These are phyloP conservation scores for Suillus hirtellus DNA, from an alignment of 768 basidiomycete species.

Conservation along the genomic window DNA sequence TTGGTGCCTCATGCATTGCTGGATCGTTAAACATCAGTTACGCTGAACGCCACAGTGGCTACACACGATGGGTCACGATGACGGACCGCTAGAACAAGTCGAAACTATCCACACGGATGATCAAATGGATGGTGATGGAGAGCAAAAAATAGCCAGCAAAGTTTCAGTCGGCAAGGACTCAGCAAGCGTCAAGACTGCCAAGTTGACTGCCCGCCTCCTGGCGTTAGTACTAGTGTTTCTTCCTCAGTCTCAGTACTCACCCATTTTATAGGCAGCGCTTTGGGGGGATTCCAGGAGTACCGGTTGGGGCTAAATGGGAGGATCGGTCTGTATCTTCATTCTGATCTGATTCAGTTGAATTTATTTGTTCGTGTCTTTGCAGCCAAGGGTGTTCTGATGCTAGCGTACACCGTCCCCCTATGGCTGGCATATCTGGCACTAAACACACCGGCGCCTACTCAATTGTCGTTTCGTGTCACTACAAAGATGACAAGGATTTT, in stretches of 20 bases:
- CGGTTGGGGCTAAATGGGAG: slow-evolving; percentile 23
- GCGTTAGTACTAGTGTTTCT: not conserved
- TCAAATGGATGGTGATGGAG: not conserved
- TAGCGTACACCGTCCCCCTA: slow-evolving; percentile 19
- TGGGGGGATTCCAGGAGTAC: slow-evolving; percentile 26
- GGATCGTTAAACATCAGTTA: not conserved
- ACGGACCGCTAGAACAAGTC: not conserved
- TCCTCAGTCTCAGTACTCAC: not conserved
- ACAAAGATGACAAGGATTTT: slow-evolving; percentile 26
- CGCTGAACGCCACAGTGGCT: not conserved
- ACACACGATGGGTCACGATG: not conserved
- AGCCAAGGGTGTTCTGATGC: slow-evolving; percentile 15
- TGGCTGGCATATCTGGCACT: slow-evolving; percentile 26
- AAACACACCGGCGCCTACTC: slow-evolving; percentile 16
- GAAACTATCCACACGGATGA: not conserved
- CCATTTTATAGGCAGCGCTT: slow-evolving; percentile 20
- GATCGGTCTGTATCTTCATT: slow-evolving; percentile 17
- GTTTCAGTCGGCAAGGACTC: not conserved
- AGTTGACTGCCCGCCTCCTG: not conserved
- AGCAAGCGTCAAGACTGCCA: not conserved
- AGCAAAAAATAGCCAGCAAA: not conserved
- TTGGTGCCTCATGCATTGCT: not conserved
- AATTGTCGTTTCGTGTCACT: slow-evolving; percentile 21
- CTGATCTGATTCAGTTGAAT: not conserved
- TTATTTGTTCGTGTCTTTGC: not conserved